These are phyloP conservation scores for Beauveria brongniartii DNA, from an alignment of 2,329 filamentous ascomycete genomes.

Conservation along the genomic window DNA sequence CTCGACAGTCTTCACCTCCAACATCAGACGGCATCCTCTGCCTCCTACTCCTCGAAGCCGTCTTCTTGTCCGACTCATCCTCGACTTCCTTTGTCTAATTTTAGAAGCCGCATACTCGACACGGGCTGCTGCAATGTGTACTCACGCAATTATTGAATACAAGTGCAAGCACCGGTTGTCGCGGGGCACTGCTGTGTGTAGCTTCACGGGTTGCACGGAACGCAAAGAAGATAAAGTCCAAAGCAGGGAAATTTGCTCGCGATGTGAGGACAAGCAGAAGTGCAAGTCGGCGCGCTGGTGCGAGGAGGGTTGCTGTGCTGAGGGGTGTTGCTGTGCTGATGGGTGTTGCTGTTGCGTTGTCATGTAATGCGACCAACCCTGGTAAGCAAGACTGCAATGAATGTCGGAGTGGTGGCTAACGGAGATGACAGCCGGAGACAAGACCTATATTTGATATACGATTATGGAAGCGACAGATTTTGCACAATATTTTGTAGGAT, in stretches of 20 bases:
- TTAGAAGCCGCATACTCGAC: not conserved
- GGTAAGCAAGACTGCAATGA: not conserved
- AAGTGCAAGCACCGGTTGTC: constrained; percentile 28
- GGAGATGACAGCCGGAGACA: not conserved
- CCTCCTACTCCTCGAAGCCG: not conserved
- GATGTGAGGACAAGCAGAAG: constrained; percentile 24
- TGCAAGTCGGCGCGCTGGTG: constrained; percentile 30
- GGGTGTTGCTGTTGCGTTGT: not conserved
- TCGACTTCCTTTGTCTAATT: too few species aligned
- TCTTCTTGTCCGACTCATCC: not conserved
- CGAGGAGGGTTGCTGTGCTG: constrained; percentile 24
- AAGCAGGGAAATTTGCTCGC: constrained; percentile 25
- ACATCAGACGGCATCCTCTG: not conserved
- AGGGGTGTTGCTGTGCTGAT: not conserved
- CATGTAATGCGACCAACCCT: constrained; percentile 5
- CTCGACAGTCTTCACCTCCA: not conserved
- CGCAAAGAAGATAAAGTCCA: constrained; percentile 23
- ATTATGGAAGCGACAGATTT: not conserved
- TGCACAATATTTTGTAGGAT: not conserved
- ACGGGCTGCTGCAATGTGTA: constrained; percentile 22
- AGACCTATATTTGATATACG: not conserved
- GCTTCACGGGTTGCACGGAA: constrained; percentile 22
- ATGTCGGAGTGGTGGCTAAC: not conserved
- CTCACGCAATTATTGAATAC: constrained; percentile 25
- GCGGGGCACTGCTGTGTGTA: constrained; percentile 29